Percentiles rank a stretch among this genome's conserved stretches.
Conservation (phyloP, 1,284 basidiomycete genomes). For the Ustilago nuda region DNA sequence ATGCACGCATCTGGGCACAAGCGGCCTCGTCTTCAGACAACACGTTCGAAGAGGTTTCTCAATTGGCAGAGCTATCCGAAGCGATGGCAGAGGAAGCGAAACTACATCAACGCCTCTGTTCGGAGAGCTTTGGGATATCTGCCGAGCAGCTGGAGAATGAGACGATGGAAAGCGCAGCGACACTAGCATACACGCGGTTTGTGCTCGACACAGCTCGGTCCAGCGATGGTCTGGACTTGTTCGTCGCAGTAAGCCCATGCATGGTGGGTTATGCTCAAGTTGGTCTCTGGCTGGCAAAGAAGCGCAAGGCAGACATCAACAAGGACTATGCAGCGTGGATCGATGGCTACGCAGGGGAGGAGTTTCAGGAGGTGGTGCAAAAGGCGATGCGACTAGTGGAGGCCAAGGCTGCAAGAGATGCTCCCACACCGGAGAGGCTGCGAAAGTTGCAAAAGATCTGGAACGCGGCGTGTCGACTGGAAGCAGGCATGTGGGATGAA, state of each 20-base stretch:
- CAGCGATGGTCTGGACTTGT: slow-evolving; percentile 79
- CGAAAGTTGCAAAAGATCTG: slow-evolving; percentile 80
- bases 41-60: slow-evolving; percentile 75
- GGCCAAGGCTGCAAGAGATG: slow-evolving; percentile 72
- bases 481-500: slow-evolving; percentile 91
- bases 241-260: slow-evolving; percentile 86
- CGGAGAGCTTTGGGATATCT: slow-evolving; percentile 46
- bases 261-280: slow-evolving; percentile 95
- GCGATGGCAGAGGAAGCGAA: slow-evolving; percentile 56
- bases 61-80: slow-evolving; percentile 74
- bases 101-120: slow-evolving; percentile 57
- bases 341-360: slow-evolving; percentile 80
- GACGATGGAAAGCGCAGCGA: slow-evolving; percentile 59
- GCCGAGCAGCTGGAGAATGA: slow-evolving; percentile 37
- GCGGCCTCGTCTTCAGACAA: slow-evolving; percentile 73
- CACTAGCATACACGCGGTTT: slow-evolving; percentile 65
- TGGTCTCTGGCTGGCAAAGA: slow-evolving; percentile 75
- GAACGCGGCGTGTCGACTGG: slow-evolving; percentile 80
- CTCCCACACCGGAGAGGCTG: slow-evolving; percentile 76
- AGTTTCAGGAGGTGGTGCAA: slow-evolving; percentile 79
- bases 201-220: slow-evolving; percentile 55
- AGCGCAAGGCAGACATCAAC: slow-evolving; percentile 16
- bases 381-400: slow-evolving; percentile 76
- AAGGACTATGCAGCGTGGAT: slow-evolving; percentile 76
- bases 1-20: slow-evolving; percentile 73